phyloP scores from a whole-genome alignment of 192 early-diverging fungal species.

The Coemansia sp. region DNA sequence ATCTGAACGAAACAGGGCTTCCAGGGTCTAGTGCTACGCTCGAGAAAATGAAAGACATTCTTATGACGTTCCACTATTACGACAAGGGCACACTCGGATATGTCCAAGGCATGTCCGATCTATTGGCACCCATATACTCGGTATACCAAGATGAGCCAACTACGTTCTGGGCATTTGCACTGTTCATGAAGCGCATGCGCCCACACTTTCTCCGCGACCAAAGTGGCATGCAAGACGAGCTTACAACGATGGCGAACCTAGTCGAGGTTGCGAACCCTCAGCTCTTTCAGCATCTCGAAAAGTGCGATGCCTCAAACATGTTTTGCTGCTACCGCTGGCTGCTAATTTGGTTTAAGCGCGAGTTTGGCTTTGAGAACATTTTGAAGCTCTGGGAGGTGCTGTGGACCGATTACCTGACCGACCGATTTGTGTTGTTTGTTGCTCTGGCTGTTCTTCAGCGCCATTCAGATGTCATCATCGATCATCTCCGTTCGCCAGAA shows the following conservation, averaged over 20 bases:
- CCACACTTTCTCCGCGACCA: conserved; percentile 92
- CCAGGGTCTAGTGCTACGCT: conserved; percentile 74
- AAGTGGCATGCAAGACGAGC: conserved; percentile 88
- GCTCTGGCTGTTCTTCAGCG: conserved; percentile 93
- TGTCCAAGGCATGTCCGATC: conserved; percentile 98
- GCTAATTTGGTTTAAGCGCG: conserved; percentile 95
- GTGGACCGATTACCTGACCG: conserved; percentile 72
- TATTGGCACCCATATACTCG: conserved; percentile 86
- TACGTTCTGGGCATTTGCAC: conserved; percentile 91
- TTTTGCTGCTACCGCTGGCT: conserved; percentile 99
- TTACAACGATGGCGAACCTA: conserved; percentile 76
- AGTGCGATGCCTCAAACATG: conserved; percentile 80
- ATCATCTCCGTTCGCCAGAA: conserved; percentile 80
- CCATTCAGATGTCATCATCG: conserved; percentile 77
- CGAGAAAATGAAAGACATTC: conserved; percentile 85
- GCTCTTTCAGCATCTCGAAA: conserved; percentile 79
- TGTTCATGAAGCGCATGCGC: conserved; percentile 90
- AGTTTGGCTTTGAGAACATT: conserved; percentile 86
- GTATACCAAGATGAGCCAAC: conserved; percentile 87
- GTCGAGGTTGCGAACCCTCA: conserved; percentile 86
- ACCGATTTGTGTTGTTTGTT: conserved; percentile 90
- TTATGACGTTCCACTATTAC: conserved; percentile 90
- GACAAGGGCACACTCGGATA: conserved; percentile 71
- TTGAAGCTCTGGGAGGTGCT: conserved; percentile 88
- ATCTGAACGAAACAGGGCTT: conserved; percentile 38